phyloP scores from a whole-genome alignment of 2,329 filamentous ascomycete genomes.

The Cladophialophora exuberans region DNA sequence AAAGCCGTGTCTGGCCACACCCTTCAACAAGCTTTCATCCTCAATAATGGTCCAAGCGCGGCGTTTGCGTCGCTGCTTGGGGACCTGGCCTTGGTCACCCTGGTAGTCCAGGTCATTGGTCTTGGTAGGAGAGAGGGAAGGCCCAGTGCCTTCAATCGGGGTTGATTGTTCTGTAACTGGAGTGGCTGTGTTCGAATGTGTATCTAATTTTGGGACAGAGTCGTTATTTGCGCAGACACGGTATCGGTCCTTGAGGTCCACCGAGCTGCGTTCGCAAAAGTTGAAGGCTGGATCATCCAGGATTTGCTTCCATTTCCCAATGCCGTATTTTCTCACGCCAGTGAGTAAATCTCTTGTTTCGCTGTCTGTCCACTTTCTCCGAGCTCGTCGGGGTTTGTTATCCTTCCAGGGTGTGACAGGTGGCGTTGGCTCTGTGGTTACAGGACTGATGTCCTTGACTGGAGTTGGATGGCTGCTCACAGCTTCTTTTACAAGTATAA shows the following conservation, averaged over 20 bases:
- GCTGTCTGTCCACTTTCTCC: conserved; percentile 61
- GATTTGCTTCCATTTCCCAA: conserved; percentile 68
- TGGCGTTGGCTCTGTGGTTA: conserved; percentile 30
- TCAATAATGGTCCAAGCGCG: conserved; percentile 60
- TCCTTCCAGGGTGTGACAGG: conserved; percentile 36
- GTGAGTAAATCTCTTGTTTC: conserved; percentile 62
- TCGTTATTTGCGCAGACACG: conserved; percentile 58
- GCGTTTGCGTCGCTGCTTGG: conserved; percentile 56
- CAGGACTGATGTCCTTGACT: conserved; percentile 10
- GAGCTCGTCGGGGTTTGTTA: conserved; percentile 51
- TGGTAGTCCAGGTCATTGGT: not conserved
- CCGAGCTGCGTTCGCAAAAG: conserved; percentile 60
- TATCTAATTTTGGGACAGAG: conserved; percentile 36
- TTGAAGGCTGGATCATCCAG: conserved; percentile 58
- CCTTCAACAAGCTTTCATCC: conserved; percentile 61
- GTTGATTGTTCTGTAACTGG: conserved; percentile 12
- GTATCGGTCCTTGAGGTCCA: conserved; percentile 66
- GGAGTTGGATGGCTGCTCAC: not conserved
- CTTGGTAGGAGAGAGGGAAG: conserved; percentile 28
- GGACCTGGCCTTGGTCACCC: conserved; percentile 35
- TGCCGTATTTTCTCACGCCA: conserved; percentile 63
- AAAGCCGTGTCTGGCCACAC: conserved; percentile 62
- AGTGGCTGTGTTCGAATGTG: conserved; percentile 4
- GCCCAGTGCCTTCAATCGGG: conserved; percentile 20
- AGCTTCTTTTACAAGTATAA: not conserved